Evolutionary conservation across 2,329 filamentous ascomycete species (phyloP).

Genomic region (Conoideocrella luteorostrata): DNA sequence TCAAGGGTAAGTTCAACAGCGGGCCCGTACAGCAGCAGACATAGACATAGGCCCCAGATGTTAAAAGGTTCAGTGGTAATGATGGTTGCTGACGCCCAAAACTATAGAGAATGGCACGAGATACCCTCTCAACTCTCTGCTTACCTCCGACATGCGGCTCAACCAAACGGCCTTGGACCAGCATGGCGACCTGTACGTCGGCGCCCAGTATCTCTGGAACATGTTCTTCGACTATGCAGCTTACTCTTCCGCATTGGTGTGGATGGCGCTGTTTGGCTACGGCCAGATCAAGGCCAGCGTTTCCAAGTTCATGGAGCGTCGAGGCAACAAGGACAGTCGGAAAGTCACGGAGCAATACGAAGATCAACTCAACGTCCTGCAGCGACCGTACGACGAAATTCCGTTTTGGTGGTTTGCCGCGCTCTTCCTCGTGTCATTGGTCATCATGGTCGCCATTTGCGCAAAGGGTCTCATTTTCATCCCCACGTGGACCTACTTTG

Average conservation of each 20-base stretch:
- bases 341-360: conserved; percentile 49
- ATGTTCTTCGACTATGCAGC: conserved; percentile 57
- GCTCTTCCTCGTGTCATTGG: conserved; percentile 41
- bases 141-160: conserved; percentile 30
- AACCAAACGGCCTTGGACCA: conserved; percentile 42
- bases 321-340: conserved; percentile 18
- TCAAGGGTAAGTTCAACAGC: conserved; percentile 30
- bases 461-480: conserved; percentile 48
- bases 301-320: conserved; percentile 34
- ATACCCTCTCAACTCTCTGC: conserved; percentile 27
- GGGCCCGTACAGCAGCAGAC: too few species aligned
- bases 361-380: conserved; percentile 53
- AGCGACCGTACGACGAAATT: conserved; percentile 51
- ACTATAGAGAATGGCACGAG: conserved; percentile 22
- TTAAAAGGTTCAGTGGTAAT: too few species aligned
- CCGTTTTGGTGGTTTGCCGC: conserved; percentile 51
- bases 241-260: conserved; percentile 50
- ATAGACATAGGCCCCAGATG: too few species aligned
- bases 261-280: conserved; percentile 52
- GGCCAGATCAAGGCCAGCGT: conserved; percentile 39
- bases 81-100: too few species aligned
- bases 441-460: conserved; percentile 45
- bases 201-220: conserved; percentile 49
- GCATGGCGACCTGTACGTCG: conserved; percentile 50
- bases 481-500: conserved; percentile 53